phyloP scores from a whole-genome alignment of 1,284 basidiomycete genomes.

The Phellopilus nigrolimitatus region DNA sequence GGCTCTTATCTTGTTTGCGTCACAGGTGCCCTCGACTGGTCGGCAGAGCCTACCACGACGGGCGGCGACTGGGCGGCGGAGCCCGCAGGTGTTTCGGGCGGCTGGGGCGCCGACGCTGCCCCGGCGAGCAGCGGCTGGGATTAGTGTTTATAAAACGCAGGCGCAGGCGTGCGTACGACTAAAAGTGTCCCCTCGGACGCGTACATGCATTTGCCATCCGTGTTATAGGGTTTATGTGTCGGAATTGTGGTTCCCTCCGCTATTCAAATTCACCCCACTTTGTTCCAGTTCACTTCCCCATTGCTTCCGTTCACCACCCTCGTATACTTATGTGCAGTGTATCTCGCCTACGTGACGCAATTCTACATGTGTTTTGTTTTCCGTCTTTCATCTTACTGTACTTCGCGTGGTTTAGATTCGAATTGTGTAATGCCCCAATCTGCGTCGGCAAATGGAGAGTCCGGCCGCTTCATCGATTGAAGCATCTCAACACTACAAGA shows the following conservation, averaged over 20 bases:
- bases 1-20: constrained; percentile 14
- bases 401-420: too few relatives aligned
- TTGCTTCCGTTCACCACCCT: not conserved
- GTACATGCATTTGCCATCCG: not conserved
- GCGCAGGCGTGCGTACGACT: not conserved
- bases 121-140: constrained; percentile 22
- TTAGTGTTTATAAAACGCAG: not conserved
- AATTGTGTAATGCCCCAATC: too few relatives aligned
- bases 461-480: too few relatives aligned
- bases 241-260: not conserved
- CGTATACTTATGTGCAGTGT: constrained; percentile 1
- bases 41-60: constrained; percentile 54
- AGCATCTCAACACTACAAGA: too few relatives aligned
- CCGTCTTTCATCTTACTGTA: not conserved
- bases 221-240: not conserved
- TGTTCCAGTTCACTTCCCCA: too few relatives aligned
- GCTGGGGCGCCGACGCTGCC: constrained; percentile 57
- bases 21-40: constrained; percentile 79
- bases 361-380: not conserved
- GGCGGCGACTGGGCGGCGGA: constrained; percentile 84
- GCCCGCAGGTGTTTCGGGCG: constrained; percentile 45
- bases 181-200: not conserved
- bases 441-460: too few relatives aligned
- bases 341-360: not conserved
- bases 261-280: too few relatives aligned